Percentiles rank a stretch among this genome's conserved stretches.
These are phyloP conservation scores for Nectriaceae sp. DNA, from an alignment of 2,329 filamentous ascomycete genomes.

Conservation along the genomic window DNA sequence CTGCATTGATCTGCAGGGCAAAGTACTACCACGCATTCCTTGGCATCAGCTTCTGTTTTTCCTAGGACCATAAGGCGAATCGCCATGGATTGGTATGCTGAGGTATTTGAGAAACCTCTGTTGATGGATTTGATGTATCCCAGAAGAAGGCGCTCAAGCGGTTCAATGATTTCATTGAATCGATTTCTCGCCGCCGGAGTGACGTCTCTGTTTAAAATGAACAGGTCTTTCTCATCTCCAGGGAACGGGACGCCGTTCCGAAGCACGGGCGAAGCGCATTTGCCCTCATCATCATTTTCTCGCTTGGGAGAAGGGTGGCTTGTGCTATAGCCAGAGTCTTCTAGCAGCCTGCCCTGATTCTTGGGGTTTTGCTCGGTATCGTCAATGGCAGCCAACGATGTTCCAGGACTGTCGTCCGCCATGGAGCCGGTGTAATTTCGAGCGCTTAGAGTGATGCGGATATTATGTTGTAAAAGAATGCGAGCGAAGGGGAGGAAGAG, in stretches of 20 bases:
- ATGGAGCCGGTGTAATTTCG: no score
- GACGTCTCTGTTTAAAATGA: background rate
- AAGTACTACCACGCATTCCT: background rate
- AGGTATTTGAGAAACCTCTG: background rate
- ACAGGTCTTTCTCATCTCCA: background rate
- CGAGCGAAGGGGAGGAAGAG: no score
- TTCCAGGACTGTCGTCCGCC: no score
- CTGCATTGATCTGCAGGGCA: background rate
- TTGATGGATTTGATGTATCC: background rate
- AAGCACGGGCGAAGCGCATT: background rate
- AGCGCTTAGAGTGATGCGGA: no score
- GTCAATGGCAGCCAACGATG: no score
- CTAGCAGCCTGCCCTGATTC: no score
- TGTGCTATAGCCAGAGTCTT: background rate
- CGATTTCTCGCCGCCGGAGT: background rate
- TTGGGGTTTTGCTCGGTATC: no score
- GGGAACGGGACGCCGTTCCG: background rate
- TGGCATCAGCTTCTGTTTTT: background rate
- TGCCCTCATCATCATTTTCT: background rate
- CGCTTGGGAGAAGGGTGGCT: background rate
- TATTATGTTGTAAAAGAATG: no score
- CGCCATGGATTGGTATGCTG: background rate
- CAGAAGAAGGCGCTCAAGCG: background rate
- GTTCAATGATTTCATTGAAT: background rate
- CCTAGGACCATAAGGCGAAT: background rate